phyloP scores from a whole-genome alignment of 176 grass and related monocot genomes.

The Phragmites australis region DNA sequence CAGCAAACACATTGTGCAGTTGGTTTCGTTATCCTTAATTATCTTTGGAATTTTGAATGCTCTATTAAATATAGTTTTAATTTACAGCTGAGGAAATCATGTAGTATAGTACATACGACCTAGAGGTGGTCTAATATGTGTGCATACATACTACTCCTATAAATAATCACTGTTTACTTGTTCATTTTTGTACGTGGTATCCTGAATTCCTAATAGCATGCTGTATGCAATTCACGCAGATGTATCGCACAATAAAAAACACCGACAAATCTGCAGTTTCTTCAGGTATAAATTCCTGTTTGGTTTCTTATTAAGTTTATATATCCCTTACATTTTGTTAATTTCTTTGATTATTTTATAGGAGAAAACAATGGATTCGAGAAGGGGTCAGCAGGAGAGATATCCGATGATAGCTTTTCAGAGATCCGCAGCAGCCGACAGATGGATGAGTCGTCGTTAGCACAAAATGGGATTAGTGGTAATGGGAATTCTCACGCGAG shows the following conservation, averaged over 20 bases:
- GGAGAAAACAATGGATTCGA: slow-evolving; percentile 59
- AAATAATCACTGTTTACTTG: no score
- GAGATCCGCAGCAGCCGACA: slow-evolving; percentile 3
- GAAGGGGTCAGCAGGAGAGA: slow-evolving; percentile 52
- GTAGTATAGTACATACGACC: no score
- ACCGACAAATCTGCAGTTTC: slow-evolving; percentile 50
- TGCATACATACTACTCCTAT: neutral
- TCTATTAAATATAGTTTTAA: neutral
- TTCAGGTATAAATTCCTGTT: slow-evolving; percentile 42
- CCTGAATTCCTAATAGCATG: neutral
- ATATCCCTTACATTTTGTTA: no score
- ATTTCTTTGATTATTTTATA: neutral
- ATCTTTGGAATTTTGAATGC: neutral
- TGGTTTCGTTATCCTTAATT: neutral
- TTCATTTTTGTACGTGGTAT: no score
- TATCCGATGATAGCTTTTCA: slow-evolving; percentile 47
- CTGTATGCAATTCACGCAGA: slow-evolving; percentile 38
- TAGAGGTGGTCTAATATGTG: no score
- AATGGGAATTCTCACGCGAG: neutral
- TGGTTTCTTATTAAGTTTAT: no score
- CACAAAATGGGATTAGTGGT: neutral
- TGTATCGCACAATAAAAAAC: slow-evolving; percentile 79
- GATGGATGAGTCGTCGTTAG: neutral
- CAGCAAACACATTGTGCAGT: slow-evolving; percentile 18
- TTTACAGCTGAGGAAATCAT: neutral